Conservation (phyloP, 2,329 filamentous ascomycete species). For the Lecanicillium sp. region DNA sequence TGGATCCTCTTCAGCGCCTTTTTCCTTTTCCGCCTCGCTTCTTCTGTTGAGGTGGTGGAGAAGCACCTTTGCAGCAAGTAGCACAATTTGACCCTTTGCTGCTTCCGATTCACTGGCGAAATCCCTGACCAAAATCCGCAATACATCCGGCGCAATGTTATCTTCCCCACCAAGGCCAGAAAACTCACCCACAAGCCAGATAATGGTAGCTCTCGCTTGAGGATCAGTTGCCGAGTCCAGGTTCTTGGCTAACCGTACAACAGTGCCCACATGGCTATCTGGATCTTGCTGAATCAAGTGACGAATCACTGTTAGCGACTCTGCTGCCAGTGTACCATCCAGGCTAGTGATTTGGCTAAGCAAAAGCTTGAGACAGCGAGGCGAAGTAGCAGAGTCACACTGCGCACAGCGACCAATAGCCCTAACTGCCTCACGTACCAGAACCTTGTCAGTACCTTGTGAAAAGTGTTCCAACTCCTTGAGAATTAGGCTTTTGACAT, state of each 20-base stretch:
- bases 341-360: slow-evolving; percentile 81
- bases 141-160: slow-evolving; percentile 86
- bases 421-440: slow-evolving; percentile 82
- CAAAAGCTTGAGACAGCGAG: slow-evolving; percentile 73
- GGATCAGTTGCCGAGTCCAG: slow-evolving; percentile 82
- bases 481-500: slow-evolving; percentile 77
- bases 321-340: slow-evolving; percentile 81
- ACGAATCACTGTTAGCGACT: slow-evolving; percentile 88
- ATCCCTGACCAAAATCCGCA: slow-evolving; percentile 77
- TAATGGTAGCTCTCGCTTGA: slow-evolving; percentile 84
- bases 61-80: slow-evolving; percentile 94
- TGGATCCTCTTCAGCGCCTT: slow-evolving; percentile 22
- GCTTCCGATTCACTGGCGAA: slow-evolving; percentile 78
- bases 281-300: slow-evolving; percentile 93
- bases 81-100: slow-evolving; percentile 83
- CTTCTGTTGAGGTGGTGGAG: slow-evolving; percentile 73
- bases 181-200: slow-evolving; percentile 96
- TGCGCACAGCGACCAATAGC: slow-evolving; percentile 93
- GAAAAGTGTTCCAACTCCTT: slow-evolving; percentile 94
- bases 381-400: slow-evolving; percentile 59
- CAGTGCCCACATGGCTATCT: slow-evolving; percentile 69
- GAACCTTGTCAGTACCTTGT: slow-evolving; percentile 58
- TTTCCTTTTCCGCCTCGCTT: slow-evolving; percentile 31
- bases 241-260: slow-evolving; percentile 82
- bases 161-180: slow-evolving; percentile 70